phyloP scores from a whole-genome alignment of 1,284 basidiomycete species.

The Violaceomyces palustris region DNA sequence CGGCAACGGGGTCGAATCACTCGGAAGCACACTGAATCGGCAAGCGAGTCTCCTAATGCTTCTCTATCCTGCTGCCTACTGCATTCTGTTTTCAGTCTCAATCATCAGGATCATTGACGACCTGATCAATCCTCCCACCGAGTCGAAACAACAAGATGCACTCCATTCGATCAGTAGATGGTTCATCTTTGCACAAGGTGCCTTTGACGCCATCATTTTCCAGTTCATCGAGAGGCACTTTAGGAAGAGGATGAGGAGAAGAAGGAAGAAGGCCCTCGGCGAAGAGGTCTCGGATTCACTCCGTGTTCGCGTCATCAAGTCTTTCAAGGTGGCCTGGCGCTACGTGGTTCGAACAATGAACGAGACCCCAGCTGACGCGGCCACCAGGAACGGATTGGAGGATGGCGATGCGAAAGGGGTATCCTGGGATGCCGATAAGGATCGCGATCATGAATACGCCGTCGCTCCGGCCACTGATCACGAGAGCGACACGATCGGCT shows the following conservation, averaged over 20 bases:
- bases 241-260: conserved; percentile 32
- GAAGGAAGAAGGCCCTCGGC: conserved; percentile 29
- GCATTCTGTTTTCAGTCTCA: conserved; percentile 35
- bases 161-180: conserved; percentile 29
- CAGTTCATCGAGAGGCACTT: conserved; percentile 42
- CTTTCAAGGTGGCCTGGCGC: too few species aligned
- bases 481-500: too few species aligned
- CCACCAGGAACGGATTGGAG: too few species aligned
- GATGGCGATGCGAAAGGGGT: too few species aligned
- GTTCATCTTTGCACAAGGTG: conserved; percentile 44
- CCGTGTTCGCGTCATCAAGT: too few species aligned
- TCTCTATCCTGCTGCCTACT: conserved; percentile 40
- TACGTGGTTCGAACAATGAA: too few species aligned
- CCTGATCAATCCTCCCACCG: conserved; percentile 11
- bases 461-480: too few species aligned
- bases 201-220: conserved; percentile 44
- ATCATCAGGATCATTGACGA: conserved; percentile 33
- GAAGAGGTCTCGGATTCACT: conserved; percentile 20
- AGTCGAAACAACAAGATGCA: conserved; percentile 15
- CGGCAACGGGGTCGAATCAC: conserved; percentile 33
- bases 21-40: conserved; percentile 41
- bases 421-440: too few species aligned
- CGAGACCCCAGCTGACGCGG: too few species aligned
- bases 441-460: too few species aligned
- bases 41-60: conserved; percentile 38